These are phyloP conservation scores for Hemisphaericaspora xylofermentans DNA, from an alignment of 1,139 yeast genomes.

Conservation along the genomic window DNA sequence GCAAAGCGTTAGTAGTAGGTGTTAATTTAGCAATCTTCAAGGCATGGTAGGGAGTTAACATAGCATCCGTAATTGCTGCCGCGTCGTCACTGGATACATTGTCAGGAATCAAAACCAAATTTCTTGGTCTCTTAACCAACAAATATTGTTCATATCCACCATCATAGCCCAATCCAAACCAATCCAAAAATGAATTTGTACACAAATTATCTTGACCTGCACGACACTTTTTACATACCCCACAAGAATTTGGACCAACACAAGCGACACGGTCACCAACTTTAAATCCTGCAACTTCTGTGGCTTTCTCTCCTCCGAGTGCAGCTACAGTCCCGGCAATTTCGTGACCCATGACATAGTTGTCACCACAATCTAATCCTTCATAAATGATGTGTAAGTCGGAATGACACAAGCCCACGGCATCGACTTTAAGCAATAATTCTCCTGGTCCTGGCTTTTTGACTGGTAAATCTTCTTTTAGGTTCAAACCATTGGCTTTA, in stretches of 20 bases:
- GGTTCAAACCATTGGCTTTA: constrained; percentile 12
- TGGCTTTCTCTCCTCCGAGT: constrained; percentile 8
- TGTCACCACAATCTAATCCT: constrained; percentile 24
- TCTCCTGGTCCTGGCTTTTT: constrained; percentile 29
- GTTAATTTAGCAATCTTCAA: constrained; percentile 13
- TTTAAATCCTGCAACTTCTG: constrained; percentile 6
- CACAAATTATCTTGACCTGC: constrained; percentile 39
- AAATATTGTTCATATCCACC: constrained; percentile 48
- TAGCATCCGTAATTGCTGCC: constrained; percentile 44
- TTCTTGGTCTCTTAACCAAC: constrained; percentile 28
- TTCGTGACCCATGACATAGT: constrained; percentile 46
- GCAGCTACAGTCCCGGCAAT: constrained; percentile 38
- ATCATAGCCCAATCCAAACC: constrained; percentile 34
- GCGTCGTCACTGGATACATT: constrained; percentile 37
- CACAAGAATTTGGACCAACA: constrained; percentile 17
- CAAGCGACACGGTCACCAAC: constrained; percentile 18
- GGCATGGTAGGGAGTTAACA: constrained; percentile 45
- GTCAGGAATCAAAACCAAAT: constrained; percentile 38
- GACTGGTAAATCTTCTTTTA: constrained; percentile 22
- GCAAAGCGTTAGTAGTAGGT: constrained; percentile 34
- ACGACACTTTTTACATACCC: constrained; percentile 26
- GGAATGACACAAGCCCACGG: constrained; percentile 47
- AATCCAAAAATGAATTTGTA: constrained; percentile 17
- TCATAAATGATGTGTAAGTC: constrained; percentile 35
- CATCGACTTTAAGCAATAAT: constrained; percentile 40